phyloP scores from a whole-genome alignment of 2,329 filamentous ascomycete species.

The Dactylellina cionopaga region DNA sequence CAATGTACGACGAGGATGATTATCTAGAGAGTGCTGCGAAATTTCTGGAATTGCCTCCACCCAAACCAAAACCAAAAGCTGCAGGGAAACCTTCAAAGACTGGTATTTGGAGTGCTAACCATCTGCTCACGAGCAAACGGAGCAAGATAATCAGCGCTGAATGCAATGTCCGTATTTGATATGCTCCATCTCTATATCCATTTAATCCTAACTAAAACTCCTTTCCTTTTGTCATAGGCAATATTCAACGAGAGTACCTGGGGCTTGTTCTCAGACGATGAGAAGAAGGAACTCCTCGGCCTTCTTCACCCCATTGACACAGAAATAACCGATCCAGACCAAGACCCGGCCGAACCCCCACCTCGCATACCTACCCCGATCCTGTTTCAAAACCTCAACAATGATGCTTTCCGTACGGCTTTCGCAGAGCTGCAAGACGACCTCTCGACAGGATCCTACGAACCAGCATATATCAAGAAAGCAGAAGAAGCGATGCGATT shows the following conservation, averaged over 20 bases:
- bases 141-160: conserved; percentile 49
- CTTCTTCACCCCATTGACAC: conserved; percentile 48
- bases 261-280: conserved; percentile 44
- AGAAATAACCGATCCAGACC: conserved; percentile 35
- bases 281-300: conserved; percentile 38
- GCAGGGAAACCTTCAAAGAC: conserved; percentile 10
- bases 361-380: conserved; percentile 40
- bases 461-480: conserved; percentile 37
- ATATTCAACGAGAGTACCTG: conserved; percentile 49
- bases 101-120: conserved; percentile 41
- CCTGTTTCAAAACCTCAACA: conserved; percentile 51
- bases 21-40: conserved; percentile 24
- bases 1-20: conserved; percentile 43
- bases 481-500: conserved; percentile 35
- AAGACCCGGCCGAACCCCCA: conserved; percentile 20
- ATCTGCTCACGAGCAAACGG: conserved; percentile 42
- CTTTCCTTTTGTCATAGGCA: conserved; percentile 3
- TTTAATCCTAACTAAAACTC: background rate
- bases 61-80: conserved; percentile 18
- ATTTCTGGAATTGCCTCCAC: conserved; percentile 1
- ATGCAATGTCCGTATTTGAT: conserved; percentile 21
- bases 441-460: conserved; percentile 28
- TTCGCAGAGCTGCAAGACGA: conserved; percentile 50
- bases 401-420: conserved; percentile 42
- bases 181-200: background rate